phyloP scores from a whole-genome alignment of 2,329 filamentous ascomycete genomes.

The Macroventuria anomochaeta region DNA sequence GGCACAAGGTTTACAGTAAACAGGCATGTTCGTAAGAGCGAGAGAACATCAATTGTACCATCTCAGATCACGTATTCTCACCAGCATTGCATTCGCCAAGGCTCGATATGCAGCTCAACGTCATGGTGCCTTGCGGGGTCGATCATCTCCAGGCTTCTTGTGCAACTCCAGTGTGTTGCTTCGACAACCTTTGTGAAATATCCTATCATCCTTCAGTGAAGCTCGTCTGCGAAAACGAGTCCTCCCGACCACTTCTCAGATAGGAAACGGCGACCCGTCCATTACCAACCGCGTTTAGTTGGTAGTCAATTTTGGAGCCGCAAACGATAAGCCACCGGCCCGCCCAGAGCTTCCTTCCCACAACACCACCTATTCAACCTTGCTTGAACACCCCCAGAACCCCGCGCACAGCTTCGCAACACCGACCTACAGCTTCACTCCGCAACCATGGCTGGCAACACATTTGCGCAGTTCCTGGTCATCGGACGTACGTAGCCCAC shows the following conservation, averaged over 20 bases:
- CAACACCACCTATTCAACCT: conserved; percentile 18
- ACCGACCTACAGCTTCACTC: conserved; percentile 1
- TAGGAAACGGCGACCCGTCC: conserved; percentile 6
- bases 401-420: conserved; percentile 16
- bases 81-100: neutral
- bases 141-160: conserved; percentile 4
- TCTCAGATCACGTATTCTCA: neutral
- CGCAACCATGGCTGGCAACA: conserved; percentile 51
- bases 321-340: conserved; percentile 34
- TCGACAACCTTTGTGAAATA: neutral
- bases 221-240: conserved; percentile 15
- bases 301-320: conserved; percentile 11
- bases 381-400: conserved; percentile 1
- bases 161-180: neutral
- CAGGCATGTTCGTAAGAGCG: neutral
- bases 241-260: conserved; percentile 33
- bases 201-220: neutral
- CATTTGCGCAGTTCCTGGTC: conserved; percentile 97
- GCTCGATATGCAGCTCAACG: conserved; percentile 10
- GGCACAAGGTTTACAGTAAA: neutral
- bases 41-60: conserved; percentile 1
- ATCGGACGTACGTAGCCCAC: conserved; percentile 75
- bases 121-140: conserved; percentile 13
- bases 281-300: conserved; percentile 20
- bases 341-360: conserved; percentile 24